Evolutionary conservation across 768 basidiomycete genomes (phyloP), one percentile per base, ranked within the genome.

Genomic region (Agaricus sinodeliciosus): DNA sequence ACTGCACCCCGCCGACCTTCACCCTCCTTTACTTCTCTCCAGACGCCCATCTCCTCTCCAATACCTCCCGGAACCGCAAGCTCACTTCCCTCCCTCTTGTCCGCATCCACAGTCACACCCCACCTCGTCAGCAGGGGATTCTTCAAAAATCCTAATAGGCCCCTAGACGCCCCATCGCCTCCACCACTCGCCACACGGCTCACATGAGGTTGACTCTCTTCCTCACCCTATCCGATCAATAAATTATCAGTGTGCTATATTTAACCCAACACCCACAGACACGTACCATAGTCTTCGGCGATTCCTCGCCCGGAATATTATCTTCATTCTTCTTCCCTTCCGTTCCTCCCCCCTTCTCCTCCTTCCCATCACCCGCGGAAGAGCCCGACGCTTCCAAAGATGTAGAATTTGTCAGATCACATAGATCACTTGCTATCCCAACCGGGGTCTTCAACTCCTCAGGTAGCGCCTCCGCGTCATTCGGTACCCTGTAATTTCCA

Each of bases 81-180:
- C 26, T 59, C 47, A 59, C 51, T 45, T 34, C 43, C 16, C 47
- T 49, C n/a, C 51, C 58, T 43, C 53, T 51, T 56, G 62, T 55
- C 9, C 31, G 46, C 57, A 43, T 49, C 55, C 51, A 54, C 48
- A 43, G 43, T 55, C 60, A 53, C 55, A 57, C 44, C 65, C 58
- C 86, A 81, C 18, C 80, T 74, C 41, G 73, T 69, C 58, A 84
- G 31, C 31, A 31, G 70, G 41, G 79, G 75, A 61, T 77, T 83
- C 15, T 75, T 78, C 55, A 84, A 63, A 67, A 87, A 86, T 31
- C 79, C 73, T 25, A 85, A 67, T 40, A 87, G 65, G 3, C 82
- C 77, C 35, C 68, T 66, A 42, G 65, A 48, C 35, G 31, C 31
- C 31, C 31, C 22, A 22, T 3, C 22, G 22, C 22, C 31, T 31